Conservation (phyloP, 2,329 filamentous ascomycete species). For the Aspergillus tubingensis region DNA sequence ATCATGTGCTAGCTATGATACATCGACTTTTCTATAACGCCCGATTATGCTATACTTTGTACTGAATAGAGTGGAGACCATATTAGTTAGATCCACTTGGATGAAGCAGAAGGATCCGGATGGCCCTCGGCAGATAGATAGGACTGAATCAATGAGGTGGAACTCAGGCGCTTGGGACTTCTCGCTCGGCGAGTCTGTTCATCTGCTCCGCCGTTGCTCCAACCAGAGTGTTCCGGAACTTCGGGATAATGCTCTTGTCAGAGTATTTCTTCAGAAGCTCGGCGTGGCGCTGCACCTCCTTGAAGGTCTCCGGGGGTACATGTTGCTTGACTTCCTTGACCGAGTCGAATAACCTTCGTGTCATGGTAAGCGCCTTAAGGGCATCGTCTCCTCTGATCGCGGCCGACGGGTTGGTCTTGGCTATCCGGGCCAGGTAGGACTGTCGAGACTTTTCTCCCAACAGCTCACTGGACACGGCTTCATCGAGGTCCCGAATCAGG, state of each 20-base stretch:
- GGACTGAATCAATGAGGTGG: no score
- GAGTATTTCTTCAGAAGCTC: constrained; percentile 35
- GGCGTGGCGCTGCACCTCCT: constrained; percentile 28
- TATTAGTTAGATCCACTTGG: background rate
- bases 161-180: no score
- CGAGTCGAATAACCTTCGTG: constrained; percentile 40
- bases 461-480: constrained; percentile 27
- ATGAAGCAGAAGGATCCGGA: no score
- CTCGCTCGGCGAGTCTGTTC: constrained; percentile 18
- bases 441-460: background rate
- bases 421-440: background rate
- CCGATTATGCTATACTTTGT: background rate
- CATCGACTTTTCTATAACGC: background rate
- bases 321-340: constrained; percentile 24
- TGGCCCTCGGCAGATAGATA: no score
- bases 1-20: no score
- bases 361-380: constrained; percentile 27
- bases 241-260: constrained; percentile 18
- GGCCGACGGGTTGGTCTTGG: background rate
- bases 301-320: constrained; percentile 23
- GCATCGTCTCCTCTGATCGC: constrained; percentile 18
- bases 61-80: no score
- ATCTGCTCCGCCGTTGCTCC: constrained; percentile 29
- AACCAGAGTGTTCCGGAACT: constrained; percentile 18
- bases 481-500: constrained; percentile 30